Evolutionary conservation across 768 basidiomycete species (phyloP).

Genomic region (Chlorophyllum brunneum): DNA sequence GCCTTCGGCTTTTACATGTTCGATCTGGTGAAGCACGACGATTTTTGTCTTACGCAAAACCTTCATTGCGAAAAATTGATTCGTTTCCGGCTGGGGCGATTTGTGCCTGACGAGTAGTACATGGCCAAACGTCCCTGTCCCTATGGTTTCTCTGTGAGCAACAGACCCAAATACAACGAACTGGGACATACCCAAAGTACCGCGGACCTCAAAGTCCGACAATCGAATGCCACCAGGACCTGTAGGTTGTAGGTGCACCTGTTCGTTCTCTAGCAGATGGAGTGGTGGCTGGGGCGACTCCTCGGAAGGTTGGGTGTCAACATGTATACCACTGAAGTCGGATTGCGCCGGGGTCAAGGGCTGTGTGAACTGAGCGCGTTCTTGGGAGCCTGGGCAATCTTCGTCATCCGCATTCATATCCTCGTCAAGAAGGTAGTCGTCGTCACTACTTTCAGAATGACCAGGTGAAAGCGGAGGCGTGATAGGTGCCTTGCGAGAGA

Average conservation of each 20-base stretch:
- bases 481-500: constrained; percentile 12
- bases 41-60: constrained; percentile 84
- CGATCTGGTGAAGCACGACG: constrained; percentile 88
- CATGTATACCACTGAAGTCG: constrained; percentile 9
- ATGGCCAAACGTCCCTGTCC: constrained; percentile 94
- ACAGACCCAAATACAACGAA: constrained; percentile 3
- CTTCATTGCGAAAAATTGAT: constrained; percentile 82
- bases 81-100: constrained; percentile 43
- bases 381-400: constrained; percentile 4
- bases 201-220: constrained; percentile 79
- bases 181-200: constrained; percentile 34
- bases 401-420: constrained; percentile 9
- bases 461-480: constrained; percentile 18
- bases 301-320: constrained; percentile 6
- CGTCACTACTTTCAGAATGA: constrained; percentile 10
- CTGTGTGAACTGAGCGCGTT: not conserved
- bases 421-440: constrained; percentile 13
- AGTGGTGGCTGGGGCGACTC: constrained; percentile 34
- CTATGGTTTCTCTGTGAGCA: constrained; percentile 32
- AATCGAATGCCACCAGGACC: constrained; percentile 61
- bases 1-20: constrained; percentile 96
- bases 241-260: constrained; percentile 53
- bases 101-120: constrained; percentile 86
- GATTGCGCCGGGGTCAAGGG: constrained; percentile 12
- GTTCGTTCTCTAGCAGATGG: constrained; percentile 66